Evolutionary conservation across 2,329 filamentous ascomycete species (phyloP), one percentile per base, ranked within the genome.

Genomic region (Phoma sp.): DNA sequence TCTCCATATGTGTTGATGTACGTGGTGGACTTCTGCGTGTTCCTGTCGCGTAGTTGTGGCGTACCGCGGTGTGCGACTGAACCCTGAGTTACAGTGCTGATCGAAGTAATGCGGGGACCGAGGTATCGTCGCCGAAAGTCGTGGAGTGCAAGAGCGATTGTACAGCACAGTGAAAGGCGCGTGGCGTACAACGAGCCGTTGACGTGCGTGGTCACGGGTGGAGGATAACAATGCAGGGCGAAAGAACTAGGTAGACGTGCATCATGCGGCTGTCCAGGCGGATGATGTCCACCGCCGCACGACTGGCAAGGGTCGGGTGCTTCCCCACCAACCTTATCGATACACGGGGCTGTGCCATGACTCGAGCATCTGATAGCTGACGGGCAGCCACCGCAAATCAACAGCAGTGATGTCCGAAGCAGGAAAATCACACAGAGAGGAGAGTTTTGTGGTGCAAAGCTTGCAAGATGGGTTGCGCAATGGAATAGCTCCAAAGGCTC

Each of bases 1-100:
- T 56, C 60, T 68, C 70, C 72, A 73, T 73, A 64, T 42, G 64
- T 64, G 52, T 53, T 40, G 28, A 39, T 28, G 18, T 29, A 7
- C 11, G 28, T 14, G 32, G 38, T 29, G 12, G 38, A 32, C 45
- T 37, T 36, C 17, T 38, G 56, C 33, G 42, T 45, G 38, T 40
- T 49, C 33, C 15, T 29, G 53, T 53, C 46, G 54, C 32, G 53
- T 53, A 48, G 54, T 37, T 45, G 36, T 32, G 30, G 47, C 38
- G 48, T 34, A 50, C 45, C 33, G 57, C 49, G 21, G 57, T 62
- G 42, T 51, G 46, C 56, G 54, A 49, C 51, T 47, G 53, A 37
- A 51, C 51, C 51, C 45, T 49, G 28, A 12, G 28, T 39, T 20
- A n/a, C 21, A 10, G 32, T 37, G 33, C 37, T 43, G 45, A 33